Conservation (phyloP, 176 grass and related monocot genomes). For the Musa troglodytarum region DNA sequence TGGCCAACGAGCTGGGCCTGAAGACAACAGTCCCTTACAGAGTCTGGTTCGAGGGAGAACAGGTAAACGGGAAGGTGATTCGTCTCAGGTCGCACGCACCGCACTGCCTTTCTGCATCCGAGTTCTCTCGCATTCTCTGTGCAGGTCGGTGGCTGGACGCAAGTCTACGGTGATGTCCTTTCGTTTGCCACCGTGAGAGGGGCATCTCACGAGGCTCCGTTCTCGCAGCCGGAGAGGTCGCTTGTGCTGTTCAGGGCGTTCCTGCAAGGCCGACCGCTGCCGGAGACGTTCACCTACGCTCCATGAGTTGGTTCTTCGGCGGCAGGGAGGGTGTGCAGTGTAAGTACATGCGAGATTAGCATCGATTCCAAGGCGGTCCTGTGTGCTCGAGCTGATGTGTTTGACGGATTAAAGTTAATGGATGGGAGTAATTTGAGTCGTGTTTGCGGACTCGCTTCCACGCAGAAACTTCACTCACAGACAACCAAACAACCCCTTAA, state of each 20-base stretch:
- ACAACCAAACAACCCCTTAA: too few relatives aligned
- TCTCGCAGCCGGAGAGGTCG: constrained; percentile 85
- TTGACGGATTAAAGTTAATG: too few relatives aligned
- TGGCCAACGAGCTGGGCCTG: constrained; percentile 57
- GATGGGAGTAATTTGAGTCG: too few relatives aligned
- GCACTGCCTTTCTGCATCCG: not conserved
- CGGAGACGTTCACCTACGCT: constrained; percentile 46
- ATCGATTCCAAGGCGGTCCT: too few relatives aligned
- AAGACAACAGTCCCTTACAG: constrained; percentile 59
- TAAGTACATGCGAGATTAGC: too few relatives aligned
- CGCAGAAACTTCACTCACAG: too few relatives aligned
- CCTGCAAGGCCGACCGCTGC: constrained; percentile 56
- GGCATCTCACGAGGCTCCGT: constrained; percentile 87
- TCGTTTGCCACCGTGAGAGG: constrained; percentile 93
- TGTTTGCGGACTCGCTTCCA: too few relatives aligned
- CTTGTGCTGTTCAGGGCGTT: constrained; percentile 86
- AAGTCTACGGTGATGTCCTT: constrained; percentile 61
- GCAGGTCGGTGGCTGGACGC: constrained; percentile 94
- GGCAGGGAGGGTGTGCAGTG: too few relatives aligned
- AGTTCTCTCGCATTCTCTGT: not conserved
- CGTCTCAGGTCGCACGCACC: too few relatives aligned
- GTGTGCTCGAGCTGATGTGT: too few relatives aligned
- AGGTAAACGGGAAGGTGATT: constrained; percentile 27
- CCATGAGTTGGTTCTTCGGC: not conserved
- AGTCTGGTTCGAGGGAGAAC: constrained; percentile 86